Base-by-base conservation (phyloP, 768 basidiomycete genomes). In the Daedaleopsis nitida region DNA sequence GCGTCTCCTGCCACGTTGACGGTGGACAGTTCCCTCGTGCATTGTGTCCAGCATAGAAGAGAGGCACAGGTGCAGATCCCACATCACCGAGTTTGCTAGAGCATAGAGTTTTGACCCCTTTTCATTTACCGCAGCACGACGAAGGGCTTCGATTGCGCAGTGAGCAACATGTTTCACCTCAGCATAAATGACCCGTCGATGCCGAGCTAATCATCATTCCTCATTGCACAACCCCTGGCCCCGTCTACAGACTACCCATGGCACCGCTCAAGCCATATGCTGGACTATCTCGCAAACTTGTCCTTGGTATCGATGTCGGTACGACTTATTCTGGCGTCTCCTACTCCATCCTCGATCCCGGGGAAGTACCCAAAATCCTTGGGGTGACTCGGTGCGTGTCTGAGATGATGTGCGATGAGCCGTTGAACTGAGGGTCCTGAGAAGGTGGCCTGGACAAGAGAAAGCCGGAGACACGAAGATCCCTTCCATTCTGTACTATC, bases 291-390 rank as follows among this genome's bases (percentile, higher is more conserved):
- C 75, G 77, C 44, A 77, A 76, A 57, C 70, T 84, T 9, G 77
- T 83, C 6, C 63, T 84, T 32, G 82, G 81, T 1, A 81, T 85
- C 44, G 84, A 85, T 59, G 70, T 85, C 1, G 84, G 84, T 14
- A 85, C 80, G 1, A 84, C 81, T 0, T 82, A 70, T 54, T 83
- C 82, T 43, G 81, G 82, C 5, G 72, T 83, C n/a, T 80, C 78
- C 0, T 84, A 84, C 62, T 73, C 71, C 27, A 68, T 77, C 39
- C 72, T 78, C 17, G 74, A 77, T 53, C 76, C 76, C 13, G 75
- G 76, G 0, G 70, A 75, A 37, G 59, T 72, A n/a, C 76, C 76
- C 16, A 65, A 65, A 39, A 70, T 79, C 21, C 80, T 87, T 61
- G 86, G 87, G 27, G 86, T 71, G 5, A 68, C 66, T 8, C 51